Conservation (phyloP, 1,139 yeast species). For the Suzukiozyma palmioleophila region DNA sequence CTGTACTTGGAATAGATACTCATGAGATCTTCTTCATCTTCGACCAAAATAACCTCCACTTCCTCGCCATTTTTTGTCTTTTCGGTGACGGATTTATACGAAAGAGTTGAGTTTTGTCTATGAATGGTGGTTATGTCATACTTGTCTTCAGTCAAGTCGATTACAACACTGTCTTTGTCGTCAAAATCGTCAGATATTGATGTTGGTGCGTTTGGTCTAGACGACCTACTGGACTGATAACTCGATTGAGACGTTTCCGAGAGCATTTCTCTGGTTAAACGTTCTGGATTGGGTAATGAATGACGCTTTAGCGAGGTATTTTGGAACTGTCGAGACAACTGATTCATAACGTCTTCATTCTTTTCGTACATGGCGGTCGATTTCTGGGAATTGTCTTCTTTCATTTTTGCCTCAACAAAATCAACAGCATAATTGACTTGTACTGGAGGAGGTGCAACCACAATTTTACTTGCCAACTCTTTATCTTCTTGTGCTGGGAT, state of each 20-base stretch:
- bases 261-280: neutral
- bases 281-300: neutral
- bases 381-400: neutral
- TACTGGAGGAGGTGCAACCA: slow-evolving; percentile 37
- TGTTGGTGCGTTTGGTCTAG: slow-evolving; percentile 15
- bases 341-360: neutral
- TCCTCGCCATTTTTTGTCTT: slow-evolving; percentile 36
- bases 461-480: slow-evolving; percentile 11
- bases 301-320: slow-evolving; percentile 1
- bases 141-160: slow-evolving; percentile 41
- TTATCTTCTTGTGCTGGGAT: slow-evolving; percentile 3
- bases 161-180: slow-evolving; percentile 36
- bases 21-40: slow-evolving; percentile 30
- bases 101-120: slow-evolving; percentile 30
- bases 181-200: slow-evolving; percentile 13
- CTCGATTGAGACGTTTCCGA: slow-evolving; percentile 15
- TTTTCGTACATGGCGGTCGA: neutral
- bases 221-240: slow-evolving; percentile 28
- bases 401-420: slow-evolving; percentile 28
- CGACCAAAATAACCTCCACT: slow-evolving; percentile 45
- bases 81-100: slow-evolving; percentile 40
- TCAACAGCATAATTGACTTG: slow-evolving; percentile 38
- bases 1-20: slow-evolving; percentile 46
- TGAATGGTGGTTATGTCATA: slow-evolving; percentile 34
- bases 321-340: neutral